Evolutionary conservation across 257 asterid genomes (phyloP).

Genomic region (Eustoma russellianum): DNA sequence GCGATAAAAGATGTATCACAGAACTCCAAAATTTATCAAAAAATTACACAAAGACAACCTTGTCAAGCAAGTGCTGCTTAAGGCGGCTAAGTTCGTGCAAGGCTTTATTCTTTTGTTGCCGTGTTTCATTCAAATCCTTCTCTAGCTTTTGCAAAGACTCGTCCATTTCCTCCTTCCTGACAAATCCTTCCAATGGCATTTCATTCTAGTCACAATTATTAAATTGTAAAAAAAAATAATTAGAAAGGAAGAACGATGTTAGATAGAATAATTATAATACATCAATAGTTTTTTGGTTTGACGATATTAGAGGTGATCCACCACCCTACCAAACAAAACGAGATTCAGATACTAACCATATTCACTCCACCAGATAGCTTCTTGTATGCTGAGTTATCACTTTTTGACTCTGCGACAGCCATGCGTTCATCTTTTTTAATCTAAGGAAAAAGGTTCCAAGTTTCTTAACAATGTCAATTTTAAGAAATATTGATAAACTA

Average conservation of each 20-base stretch:
- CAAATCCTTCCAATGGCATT: constrained; percentile 36
- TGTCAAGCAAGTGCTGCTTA: constrained; percentile 91
- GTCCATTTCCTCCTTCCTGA: constrained; percentile 59
- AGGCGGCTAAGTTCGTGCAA: constrained; percentile 75
- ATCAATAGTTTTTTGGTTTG: no score
- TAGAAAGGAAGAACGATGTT: constrained; percentile 3
- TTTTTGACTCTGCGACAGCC: constrained; percentile 49
- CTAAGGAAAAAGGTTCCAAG: constrained; percentile 41
- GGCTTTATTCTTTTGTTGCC: constrained; percentile 70
- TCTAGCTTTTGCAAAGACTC: constrained; percentile 55
- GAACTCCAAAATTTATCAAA: no score
- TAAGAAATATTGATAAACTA: not conserved
- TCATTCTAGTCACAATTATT: constrained; percentile 19
- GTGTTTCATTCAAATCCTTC: constrained; percentile 64
- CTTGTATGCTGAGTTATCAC: constrained; percentile 28
- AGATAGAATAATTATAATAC: not conserved
- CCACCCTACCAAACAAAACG: not conserved
- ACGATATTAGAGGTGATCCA: constrained; percentile 1
- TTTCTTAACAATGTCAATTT: not conserved
- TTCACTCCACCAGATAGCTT: constrained; percentile 23
- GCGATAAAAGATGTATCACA: no score
- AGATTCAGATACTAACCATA: constrained; percentile 39
- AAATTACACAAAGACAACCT: constrained; percentile 31
- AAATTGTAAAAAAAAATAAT: constrained; percentile 7
- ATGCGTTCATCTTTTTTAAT: constrained; percentile 60